Evolutionary conservation across 2,329 filamentous ascomycete species (phyloP), one percentile per base, ranked within the genome.

Genomic region (Aspergillus sergii): DNA sequence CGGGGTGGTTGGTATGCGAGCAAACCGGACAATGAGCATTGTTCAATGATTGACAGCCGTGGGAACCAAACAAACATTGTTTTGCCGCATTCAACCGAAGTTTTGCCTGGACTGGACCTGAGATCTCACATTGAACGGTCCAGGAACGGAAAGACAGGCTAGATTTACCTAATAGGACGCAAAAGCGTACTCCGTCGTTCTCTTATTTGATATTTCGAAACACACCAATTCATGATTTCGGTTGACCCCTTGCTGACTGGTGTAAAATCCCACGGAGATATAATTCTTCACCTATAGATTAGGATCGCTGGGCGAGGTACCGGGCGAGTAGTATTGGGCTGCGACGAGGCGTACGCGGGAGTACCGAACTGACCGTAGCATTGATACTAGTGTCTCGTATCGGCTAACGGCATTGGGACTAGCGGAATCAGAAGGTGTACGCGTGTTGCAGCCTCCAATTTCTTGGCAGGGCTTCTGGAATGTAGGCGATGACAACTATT

Each of bases 401-500:
- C 6, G 34, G 14, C 51, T 55, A 55, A 55, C 51, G 12, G n/a
- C 10, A 55, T 55, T 14, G 4, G 23, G 51, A 36, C n/a, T 55
- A 55, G 51, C 10, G 19, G 21, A 30, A 54, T 54, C 30, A 14
- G n/a, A 16, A 28, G 34, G 51, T 26, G 51, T 55, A 55, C 51
- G 51, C 51, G 51, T 55, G 51, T 55, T 55, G 51, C 51, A 55
- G 51, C 51, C 51, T 55, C 51, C 32, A 55, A 2, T 39, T 39
- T 19, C 57, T 59, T 59, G 57, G 57, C 57, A 59, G 57, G 57
- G 46, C 32, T 51, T 59, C 57, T 41, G 57, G 57, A 59, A 59
- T 59, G 57, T 32, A 39, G 45, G 39, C 28, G 16, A 28, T 50
- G 7, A 36, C 16, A 41, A 41, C 39, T 26, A 26, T 26, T 2